Evolutionary conservation across 495 filamentous ascomycete species (phyloP).

Genomic region (Podospora anserina): DNA sequence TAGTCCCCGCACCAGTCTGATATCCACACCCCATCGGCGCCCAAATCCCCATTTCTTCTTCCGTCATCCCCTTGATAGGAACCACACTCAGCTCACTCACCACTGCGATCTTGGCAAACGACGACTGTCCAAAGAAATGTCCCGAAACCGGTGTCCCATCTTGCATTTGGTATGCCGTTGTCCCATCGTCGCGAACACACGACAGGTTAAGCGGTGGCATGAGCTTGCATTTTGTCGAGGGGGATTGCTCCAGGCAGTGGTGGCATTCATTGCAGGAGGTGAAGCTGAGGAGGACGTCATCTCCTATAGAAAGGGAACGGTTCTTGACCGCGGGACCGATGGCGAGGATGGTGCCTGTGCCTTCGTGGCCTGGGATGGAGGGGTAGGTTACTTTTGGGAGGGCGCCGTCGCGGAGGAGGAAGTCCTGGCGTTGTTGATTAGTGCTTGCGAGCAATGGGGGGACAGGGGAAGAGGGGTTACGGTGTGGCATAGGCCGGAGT

Average conservation of each 20-base stretch:
- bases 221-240: conserved; percentile 29
- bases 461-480: conserved; percentile 11
- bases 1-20: conserved; percentile 42
- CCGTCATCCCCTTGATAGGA: conserved; percentile 28
- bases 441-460: neutral
- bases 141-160: conserved; percentile 33
- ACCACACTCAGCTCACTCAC: conserved; percentile 33
- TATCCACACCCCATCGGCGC: conserved; percentile 45
- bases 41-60: conserved; percentile 31
- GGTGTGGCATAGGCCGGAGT: conserved; percentile 44
- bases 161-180: conserved; percentile 17
- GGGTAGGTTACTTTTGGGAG: conserved; percentile 37
- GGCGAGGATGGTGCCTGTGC: conserved; percentile 46
- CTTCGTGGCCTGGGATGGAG: conserved; percentile 53
- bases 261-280: conserved; percentile 34
- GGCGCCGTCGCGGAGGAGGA: conserved; percentile 34
- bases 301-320: conserved; percentile 39
- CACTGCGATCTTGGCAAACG: conserved; percentile 36
- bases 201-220: conserved; percentile 35
- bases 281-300: conserved; percentile 44
- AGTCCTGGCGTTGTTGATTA: conserved; percentile 18
- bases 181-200: conserved; percentile 17
- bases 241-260: conserved; percentile 28
- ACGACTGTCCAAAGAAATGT: conserved; percentile 48
- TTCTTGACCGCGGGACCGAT: conserved; percentile 43